These are phyloP conservation scores for Dictyostelium brefeldianum DNA, from an alignment of 78 protist species.

Conservation along the genomic window DNA sequence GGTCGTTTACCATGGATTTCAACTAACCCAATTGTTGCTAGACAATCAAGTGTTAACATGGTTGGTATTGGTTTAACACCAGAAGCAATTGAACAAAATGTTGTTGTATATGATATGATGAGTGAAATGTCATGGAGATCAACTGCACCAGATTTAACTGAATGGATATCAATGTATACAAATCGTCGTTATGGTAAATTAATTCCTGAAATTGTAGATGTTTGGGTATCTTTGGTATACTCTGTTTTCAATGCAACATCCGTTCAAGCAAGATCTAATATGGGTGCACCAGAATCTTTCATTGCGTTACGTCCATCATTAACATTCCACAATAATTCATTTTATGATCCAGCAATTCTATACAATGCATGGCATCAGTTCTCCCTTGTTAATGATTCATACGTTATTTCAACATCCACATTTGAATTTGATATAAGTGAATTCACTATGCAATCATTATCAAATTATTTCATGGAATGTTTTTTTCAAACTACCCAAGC, in stretches of 20 bases:
- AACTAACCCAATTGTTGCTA: slow-evolving; percentile 43
- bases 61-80: slow-evolving; percentile 90
- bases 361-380: slow-evolving; percentile 27
- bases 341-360: slow-evolving; percentile 10
- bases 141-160: slow-evolving; percentile 18
- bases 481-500: background rate
- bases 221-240: background rate
- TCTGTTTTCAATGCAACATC: slow-evolving; percentile 44
- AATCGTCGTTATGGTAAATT: slow-evolving; percentile 81
- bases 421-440: slow-evolving; percentile 43
- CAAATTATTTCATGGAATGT: slow-evolving; percentile 9
- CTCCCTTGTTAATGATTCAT: background rate
- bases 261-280: background rate
- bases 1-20: slow-evolving; percentile 81
- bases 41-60: slow-evolving; percentile 32
- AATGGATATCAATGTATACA: slow-evolving; percentile 76
- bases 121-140: slow-evolving; percentile 87
- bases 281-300: slow-evolving; percentile 7
- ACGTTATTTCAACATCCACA: slow-evolving; percentile 1
- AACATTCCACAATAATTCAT: background rate
- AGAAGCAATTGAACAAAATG: slow-evolving; percentile 90
- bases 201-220: background rate
- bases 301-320: slow-evolving; percentile 29
- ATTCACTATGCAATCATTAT: slow-evolving; percentile 47
- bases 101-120: slow-evolving; percentile 84